Conservation (phyloP, 257 asterid genomes). For the Solanum virginianum region DNA sequence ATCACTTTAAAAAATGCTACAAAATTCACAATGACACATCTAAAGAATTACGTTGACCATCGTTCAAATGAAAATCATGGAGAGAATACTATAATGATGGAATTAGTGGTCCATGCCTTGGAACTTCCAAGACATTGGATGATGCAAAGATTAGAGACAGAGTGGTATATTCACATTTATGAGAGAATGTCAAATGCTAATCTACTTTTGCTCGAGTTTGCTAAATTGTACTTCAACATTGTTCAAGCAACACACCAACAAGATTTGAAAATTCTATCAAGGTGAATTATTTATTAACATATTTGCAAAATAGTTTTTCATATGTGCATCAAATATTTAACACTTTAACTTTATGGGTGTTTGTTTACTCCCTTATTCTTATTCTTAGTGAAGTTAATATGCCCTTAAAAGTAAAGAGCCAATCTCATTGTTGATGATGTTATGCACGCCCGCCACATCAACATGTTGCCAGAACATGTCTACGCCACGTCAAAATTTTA, state of each 20-base stretch:
- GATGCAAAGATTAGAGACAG: constrained; percentile 12
- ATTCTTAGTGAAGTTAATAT: too few relatives aligned
- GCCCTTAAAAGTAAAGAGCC: too few relatives aligned
- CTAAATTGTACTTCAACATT: constrained; percentile 31
- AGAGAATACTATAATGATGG: not conserved
- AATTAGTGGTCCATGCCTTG: constrained; percentile 11
- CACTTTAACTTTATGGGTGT: too few relatives aligned
- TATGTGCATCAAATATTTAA: too few relatives aligned
- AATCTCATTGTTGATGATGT: too few relatives aligned
- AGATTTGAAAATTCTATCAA: constrained; percentile 21
- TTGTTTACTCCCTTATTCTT: too few relatives aligned
- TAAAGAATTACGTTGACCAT: not conserved
- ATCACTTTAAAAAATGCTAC: not conserved
- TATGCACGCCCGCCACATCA: too few relatives aligned
- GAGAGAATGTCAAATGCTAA: constrained; percentile 1
- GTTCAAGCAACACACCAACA: constrained; percentile 21
- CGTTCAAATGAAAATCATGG: too few relatives aligned
- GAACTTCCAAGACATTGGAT: constrained; percentile 33
- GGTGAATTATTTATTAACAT: not conserved
- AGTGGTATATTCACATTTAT: constrained; percentile 19
- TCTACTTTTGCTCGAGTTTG: constrained; percentile 21
- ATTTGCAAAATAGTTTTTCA: too few relatives aligned
- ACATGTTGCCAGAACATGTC: too few relatives aligned
- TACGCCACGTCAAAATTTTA: too few relatives aligned
- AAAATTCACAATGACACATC: not conserved